Evolutionary conservation across 805 yeast species (phyloP), one percentile per base, ranked within the genome.

Genomic region (Wickerhamomyces silvicola): DNA sequence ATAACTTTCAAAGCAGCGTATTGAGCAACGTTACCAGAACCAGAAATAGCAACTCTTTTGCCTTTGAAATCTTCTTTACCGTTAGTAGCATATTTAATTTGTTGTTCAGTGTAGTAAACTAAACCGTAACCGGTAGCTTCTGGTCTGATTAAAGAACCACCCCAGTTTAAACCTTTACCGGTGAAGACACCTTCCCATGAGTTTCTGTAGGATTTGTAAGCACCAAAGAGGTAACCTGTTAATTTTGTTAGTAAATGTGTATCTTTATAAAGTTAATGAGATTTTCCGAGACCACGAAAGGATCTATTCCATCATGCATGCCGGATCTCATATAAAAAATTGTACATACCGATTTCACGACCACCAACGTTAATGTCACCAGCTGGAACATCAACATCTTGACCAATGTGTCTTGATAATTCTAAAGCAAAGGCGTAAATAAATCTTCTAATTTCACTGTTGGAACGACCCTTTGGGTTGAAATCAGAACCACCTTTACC

Each of bases 361-460:
- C 96, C 97, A 70, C 96, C 95, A 45, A 86, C 94, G 74, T 95
- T 95, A 62, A 90, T 90, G 68, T 90, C 98, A 66, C 98, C 98
- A 48, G 98, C 98, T 59, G 98, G 98, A 35, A 92, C 97, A 68
- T 90, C 98, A 39, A 95, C 86, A 66, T 84, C 90, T 59, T 82
- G 87, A 43, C 97, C 98, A 67, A 90, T 90, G 78, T 88, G 88
- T 65, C 95, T 81, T 46, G 88, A 78, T 54, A 90, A 78, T 69
- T 90, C 95, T 64, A 85, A 73, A 95, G 90, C 90, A 75, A 90
- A 90, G 32, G 96, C 74, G 55, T 75, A 76, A 72, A 97, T 90
- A 78, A 90, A 90, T 66, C 95, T 80, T 74, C 98, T 81, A 68
- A 90, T 90, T 72, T 90, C 98, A 52, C 68, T 64, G 65, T 88